Evolutionary conservation across 2,329 filamentous ascomycete genomes (phyloP), one percentile per base, ranked within the genome.

Genomic region (Leptographium wingfieldii): DNA sequence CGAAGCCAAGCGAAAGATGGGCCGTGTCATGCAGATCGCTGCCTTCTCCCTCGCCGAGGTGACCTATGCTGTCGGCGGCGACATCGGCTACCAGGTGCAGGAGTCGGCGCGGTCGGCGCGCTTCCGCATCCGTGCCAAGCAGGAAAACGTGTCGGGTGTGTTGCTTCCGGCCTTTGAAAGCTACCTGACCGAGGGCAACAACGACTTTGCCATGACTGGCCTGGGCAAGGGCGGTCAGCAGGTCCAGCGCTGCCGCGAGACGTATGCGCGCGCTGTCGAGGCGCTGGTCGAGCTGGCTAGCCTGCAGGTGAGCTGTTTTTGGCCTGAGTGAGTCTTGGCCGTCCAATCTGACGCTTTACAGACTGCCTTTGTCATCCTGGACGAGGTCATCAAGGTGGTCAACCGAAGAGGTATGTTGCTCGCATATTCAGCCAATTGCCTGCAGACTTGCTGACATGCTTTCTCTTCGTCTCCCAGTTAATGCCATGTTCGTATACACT

Each of bases 1-100:
- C 77, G 94, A 99, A 74, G 94, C 94, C 51, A 99, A 99, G 76
- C 88, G 92, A 68, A 99, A 99, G 79, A 99, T 99, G 92, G 94
- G 94, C 61, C 84, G 92, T 40, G 94, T 99, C 46, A 99, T 99
- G 94, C 92, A 97, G 74, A 95, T 99, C 69, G 94, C 94, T 49
- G 92, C 94, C 54, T 97, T 99, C 76, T 97, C 92, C 52, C 82
- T 99, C 22, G 94, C 94, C 62, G 94, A 97, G 76, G 94, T 99
- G 60, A 95, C 91, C 56, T 99, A 99, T 69, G 94, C 94, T 31
- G 91, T 96, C 33, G 94, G 94, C 64, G 91, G 92, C 68, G 89
- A 95, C 69, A 95, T 99, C 68, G 88, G 88, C 63, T 99, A 96
- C 76, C 94, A 99, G 76, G 90, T 99, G 66, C 92, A 96, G 71